phyloP scores from a whole-genome alignment of 345 rosid species.

The Eucalyptus shirleyi region DNA sequence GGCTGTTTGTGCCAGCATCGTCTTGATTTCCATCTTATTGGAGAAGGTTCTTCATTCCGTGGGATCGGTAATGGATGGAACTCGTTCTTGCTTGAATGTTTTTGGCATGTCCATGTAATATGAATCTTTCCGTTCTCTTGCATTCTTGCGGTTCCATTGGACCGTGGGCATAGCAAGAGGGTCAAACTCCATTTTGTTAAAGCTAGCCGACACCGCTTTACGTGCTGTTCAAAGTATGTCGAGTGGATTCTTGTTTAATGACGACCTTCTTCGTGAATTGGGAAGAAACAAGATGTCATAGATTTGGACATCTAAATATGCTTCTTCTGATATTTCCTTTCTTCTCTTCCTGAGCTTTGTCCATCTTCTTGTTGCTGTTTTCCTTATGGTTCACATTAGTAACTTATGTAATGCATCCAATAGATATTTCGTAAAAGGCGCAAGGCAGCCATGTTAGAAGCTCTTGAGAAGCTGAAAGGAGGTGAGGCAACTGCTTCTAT shows the following conservation, averaged over 20 bases:
- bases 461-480: constrained; percentile 72
- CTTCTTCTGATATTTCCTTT: neutral
- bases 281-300: neutral
- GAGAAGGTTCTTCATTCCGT: constrained; percentile 51
- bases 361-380: neutral
- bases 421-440: constrained; percentile 16
- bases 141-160: neutral
- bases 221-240: neutral
- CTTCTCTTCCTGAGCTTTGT: neutral
- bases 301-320: neutral
- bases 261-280: neutral
- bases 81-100: neutral
- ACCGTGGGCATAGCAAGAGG: neutral
- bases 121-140: neutral
- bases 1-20: constrained; percentile 50
- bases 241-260: neutral
- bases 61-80: constrained; percentile 30
- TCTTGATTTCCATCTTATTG: constrained; percentile 53
- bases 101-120: neutral
- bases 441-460: constrained; percentile 66
- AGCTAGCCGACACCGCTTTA: neutral
- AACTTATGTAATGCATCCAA: neutral
- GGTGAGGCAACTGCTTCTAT: constrained; percentile 19
- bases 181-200: neutral
- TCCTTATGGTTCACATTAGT: neutral